Base-by-base conservation (phyloP, 257 asterid species). In the Prunella vulgaris region DNA sequence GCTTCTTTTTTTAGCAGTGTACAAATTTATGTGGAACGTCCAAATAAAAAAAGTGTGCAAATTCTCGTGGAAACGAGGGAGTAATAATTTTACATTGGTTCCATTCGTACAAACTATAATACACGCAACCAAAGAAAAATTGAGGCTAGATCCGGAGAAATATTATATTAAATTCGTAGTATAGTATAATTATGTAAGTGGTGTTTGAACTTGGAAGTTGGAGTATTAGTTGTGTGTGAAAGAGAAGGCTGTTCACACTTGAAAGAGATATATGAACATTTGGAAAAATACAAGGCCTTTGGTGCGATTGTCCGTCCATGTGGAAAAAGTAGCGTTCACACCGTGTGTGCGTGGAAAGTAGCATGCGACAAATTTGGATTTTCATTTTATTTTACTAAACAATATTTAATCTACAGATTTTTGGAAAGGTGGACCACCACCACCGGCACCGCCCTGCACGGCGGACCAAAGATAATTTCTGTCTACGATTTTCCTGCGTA, bases 261-360 rank as follows among this genome's bases (percentile, higher is more conserved):
- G 54, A 44, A 52, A 21, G n/a, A 0, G n/a, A 9, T 8, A 25
- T 5, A 32, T 30, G 28, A 33, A 18, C 5, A 37, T 2, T 18
- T 2, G 12, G 8, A 62, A 49, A 18, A 30, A 38, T 49, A 72
- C 53, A 46, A 46, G 15, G 20, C 21, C 53, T 44, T 4, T 33
- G 35, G 58, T 65, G 20, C 35, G 5, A 28, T 15, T 18, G 35
- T 49, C 56, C 17, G 35, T 49, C 56, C 76, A 63, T 62, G 79
- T 77, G 71, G 15, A 14, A 60, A 65, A 49, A 66, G 61, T 2
- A 3, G 77, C 7, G 69, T 72, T 77, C 81, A 77, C 72, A 77
- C 20, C n/a, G 12, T 25, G 17, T 13, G 18, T 24, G 33, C 46
- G 63, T 63, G 73, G 64, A 76, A 68, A 64, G 17, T 70, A 4